Evolutionary conservation across 139 green algal genomes (phyloP).

Genomic region (Protoeuglena noctilucae): DNA sequence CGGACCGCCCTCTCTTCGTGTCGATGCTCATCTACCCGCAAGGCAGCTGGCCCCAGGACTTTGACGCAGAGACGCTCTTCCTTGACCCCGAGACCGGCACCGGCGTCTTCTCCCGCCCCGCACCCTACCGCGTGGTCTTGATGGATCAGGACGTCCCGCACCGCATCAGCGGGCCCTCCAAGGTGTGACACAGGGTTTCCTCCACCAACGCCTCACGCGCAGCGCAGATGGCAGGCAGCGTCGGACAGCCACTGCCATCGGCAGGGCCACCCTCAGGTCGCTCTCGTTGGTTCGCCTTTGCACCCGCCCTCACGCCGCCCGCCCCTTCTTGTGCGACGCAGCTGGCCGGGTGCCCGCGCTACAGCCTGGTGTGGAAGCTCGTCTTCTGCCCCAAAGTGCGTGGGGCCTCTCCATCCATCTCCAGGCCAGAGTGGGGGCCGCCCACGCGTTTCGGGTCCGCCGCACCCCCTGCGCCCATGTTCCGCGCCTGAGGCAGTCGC

Average conservation of each 20-base stretch:
- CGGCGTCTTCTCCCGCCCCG: constrained; percentile 48
- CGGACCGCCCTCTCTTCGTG: constrained; percentile 46
- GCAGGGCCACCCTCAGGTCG: background rate
- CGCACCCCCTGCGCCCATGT: no score
- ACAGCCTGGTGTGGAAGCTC: constrained; percentile 51
- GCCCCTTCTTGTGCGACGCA: no score
- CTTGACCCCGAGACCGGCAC: constrained; percentile 45
- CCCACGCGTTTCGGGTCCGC: no score
- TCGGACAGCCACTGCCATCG: background rate
- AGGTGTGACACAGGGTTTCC: no score
- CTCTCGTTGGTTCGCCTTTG: background rate
- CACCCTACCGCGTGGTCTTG: constrained; percentile 10
- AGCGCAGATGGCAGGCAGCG: background rate
- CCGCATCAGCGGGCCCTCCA: constrained; percentile 25
- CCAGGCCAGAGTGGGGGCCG: background rate
- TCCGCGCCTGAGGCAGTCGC: no score
- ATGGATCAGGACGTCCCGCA: constrained; percentile 53
- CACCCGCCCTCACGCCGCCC: no score
- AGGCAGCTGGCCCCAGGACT: constrained; percentile 37
- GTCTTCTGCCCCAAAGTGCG: constrained; percentile 24
- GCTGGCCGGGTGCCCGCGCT: constrained; percentile 19
- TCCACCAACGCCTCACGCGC: no score
- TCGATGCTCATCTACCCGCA: constrained; percentile 72
- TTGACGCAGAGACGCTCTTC: constrained; percentile 68
- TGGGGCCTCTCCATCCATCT: background rate